Evolutionary conservation across 108 stramenopile genomes (phyloP), one percentile per base, ranked within the genome.

Genomic region (Pelagomonas calceolata): DNA sequence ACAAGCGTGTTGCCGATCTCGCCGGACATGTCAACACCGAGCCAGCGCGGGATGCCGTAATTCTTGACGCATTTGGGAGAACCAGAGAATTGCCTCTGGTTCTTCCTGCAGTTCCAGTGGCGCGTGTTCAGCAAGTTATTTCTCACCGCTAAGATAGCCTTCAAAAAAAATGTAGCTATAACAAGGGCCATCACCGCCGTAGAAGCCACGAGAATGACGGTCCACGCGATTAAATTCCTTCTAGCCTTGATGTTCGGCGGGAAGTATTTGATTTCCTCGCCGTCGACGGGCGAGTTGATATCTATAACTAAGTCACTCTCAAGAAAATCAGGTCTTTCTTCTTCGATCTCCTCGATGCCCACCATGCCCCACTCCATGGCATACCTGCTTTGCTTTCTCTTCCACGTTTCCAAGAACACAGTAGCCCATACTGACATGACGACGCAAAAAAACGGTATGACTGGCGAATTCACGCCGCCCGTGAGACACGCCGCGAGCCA

Each of bases 331-430:
- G 80, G 80, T 18, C 80, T 66, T 4, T 66, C 39, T 18, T 80
- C 79, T 72, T 81, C 80, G 33, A 73, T 36, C 63, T 76, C 76
- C 75, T 81, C 80, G 35, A 69, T 79, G 36, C 79, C 80, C 0
- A 46, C 37, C 72, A 75, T 81, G 44, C 80, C 80, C 80, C 80
- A 81, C 1, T 34, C 66, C 80, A 81, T 79, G 12, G 79, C 76
- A 37, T 70, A 76, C 33, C 30, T 68, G 31, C 70, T 70, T 76
- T 81, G 64, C 64, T 69, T 79, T n/a, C 80, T 60, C 60, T 79
- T 79, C 77, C 77, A 81, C 75, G 66, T 76, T 51, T 81, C 80
- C 7, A 79, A 66, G 75, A 81, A 81, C 10, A 79, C 26, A 16
- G 78, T 79, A 31, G 76, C 66, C 80, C 80, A 81, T 18, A 81